Percentiles rank a stretch among this genome's conserved stretches.
Evolutionary conservation across 345 rosid genomes (phyloP).

Genomic region (Nephelium lappaceum): DNA sequence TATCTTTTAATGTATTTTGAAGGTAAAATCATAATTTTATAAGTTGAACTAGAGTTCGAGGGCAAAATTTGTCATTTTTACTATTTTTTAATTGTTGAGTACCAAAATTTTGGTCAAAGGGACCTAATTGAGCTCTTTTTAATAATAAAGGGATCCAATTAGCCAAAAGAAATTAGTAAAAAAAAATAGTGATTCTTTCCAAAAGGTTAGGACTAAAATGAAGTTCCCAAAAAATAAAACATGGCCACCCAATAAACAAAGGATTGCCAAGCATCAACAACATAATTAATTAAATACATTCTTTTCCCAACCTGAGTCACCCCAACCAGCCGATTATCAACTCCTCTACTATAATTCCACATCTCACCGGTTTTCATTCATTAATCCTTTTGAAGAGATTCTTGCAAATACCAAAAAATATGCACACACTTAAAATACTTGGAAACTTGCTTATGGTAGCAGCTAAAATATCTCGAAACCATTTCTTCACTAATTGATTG

Average conservation of each 20-base stretch:
- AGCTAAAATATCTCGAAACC: conserved; percentile 10
- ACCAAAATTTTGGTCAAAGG: too few species aligned
- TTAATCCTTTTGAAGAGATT: conserved; percentile 75
- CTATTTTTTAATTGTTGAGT: too few species aligned
- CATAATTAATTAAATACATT: not conserved
- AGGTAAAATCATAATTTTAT: too few species aligned
- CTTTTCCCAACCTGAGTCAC: conserved; percentile 61
- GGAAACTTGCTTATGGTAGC: not conserved
- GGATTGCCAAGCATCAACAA: not conserved
- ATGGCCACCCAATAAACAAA: not conserved
- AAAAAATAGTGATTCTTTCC: too few species aligned
- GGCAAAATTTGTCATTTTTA: too few species aligned
- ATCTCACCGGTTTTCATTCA: conserved; percentile 93
- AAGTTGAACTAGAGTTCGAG: too few species aligned
- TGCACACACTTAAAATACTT: conserved; percentile 9
- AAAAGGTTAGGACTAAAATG: too few species aligned
- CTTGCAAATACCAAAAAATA: conserved; percentile 45
- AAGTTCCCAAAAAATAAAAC: not conserved
- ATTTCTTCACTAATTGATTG: not conserved
- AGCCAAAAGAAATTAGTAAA: too few species aligned
- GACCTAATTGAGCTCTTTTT: too few species aligned
- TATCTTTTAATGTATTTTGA: too few species aligned
- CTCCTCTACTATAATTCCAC: conserved; percentile 90
- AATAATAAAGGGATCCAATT: too few species aligned
- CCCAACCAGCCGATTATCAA: conserved; percentile 75